phyloP scores from a whole-genome alignment of 108 stramenopile species.

The Pseudonitzschia multiseries region DNA sequence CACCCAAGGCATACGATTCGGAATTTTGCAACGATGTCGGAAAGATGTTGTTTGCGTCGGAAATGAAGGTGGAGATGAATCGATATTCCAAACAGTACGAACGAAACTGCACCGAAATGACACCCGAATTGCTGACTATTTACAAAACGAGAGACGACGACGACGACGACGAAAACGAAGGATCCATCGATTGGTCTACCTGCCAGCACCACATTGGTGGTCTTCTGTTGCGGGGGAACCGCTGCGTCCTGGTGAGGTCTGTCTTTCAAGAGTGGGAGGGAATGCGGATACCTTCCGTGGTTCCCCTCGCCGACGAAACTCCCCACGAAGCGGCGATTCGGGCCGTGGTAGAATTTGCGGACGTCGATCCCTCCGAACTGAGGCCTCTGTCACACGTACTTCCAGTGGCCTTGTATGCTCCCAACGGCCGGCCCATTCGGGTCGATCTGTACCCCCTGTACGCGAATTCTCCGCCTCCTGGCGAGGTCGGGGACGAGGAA shows the following conservation, averaged over 20 bases:
- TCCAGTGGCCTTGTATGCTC: slow-evolving; percentile 51
- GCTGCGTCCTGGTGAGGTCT: slow-evolving; percentile 59
- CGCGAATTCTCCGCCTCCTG: slow-evolving; percentile 53
- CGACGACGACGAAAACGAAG: background rate
- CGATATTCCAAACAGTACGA: slow-evolving; percentile 56
- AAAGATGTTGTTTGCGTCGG: slow-evolving; percentile 39
- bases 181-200: slow-evolving; percentile 33
- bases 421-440: slow-evolving; percentile 33
- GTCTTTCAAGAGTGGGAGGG: slow-evolving; percentile 41
- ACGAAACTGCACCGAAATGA: slow-evolving; percentile 45
- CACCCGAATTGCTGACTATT: slow-evolving; percentile 30
- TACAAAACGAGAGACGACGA: background rate
- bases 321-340: slow-evolving; percentile 41
- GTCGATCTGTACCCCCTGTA: slow-evolving; percentile 46
- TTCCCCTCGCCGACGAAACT: slow-evolving; percentile 24
- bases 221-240: slow-evolving; percentile 53
- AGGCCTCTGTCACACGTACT: slow-evolving; percentile 21
- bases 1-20: slow-evolving; percentile 27
- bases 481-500: slow-evolving; percentile 48
- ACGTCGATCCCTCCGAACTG: slow-evolving; percentile 52
- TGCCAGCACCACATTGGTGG: slow-evolving; percentile 50
- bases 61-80: slow-evolving; percentile 52
- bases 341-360: slow-evolving; percentile 34
- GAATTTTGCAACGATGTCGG: slow-evolving; percentile 38
- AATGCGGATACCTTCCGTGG: slow-evolving; percentile 52